phyloP scores from a whole-genome alignment of 2,329 filamentous ascomycete genomes.

The Colletotrichum graminicola region DNA sequence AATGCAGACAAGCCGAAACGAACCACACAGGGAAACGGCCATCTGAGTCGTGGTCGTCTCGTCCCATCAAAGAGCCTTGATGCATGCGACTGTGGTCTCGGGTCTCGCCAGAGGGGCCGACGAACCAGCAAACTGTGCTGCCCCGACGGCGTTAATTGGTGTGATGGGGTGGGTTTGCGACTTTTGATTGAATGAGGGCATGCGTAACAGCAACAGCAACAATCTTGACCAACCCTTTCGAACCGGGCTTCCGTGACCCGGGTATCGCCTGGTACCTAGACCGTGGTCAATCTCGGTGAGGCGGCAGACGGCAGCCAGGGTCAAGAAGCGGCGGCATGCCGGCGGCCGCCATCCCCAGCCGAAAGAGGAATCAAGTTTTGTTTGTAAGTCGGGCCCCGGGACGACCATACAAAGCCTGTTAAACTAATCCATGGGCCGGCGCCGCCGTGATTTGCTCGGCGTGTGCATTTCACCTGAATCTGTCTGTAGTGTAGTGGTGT shows the following conservation, averaged over 20 bases:
- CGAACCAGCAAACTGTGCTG: constrained; percentile 18
- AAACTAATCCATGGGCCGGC: constrained; percentile 6
- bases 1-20: constrained; percentile 9
- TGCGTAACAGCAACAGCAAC: constrained; percentile 5
- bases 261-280: constrained; percentile 21
- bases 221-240: constrained; percentile 14
- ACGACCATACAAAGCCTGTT: not conserved
- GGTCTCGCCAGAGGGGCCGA: constrained; percentile 23
- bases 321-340: constrained; percentile 2
- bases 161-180: constrained; percentile 18
- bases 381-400: not conserved
- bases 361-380: constrained; percentile 5
- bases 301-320: constrained; percentile 26
- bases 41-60: not conserved
- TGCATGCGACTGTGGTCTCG: constrained; percentile 9
- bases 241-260: constrained; percentile 18
- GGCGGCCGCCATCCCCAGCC: constrained; percentile 1
- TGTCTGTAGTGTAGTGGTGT: constrained; percentile 14
- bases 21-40: constrained; percentile 3
- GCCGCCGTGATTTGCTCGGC: not conserved
- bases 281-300: constrained; percentile 22
- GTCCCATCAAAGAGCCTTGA: constrained; percentile 17
- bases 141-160: constrained; percentile 18
- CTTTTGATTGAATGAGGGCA: not conserved
- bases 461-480: not conserved